Evolutionary conservation across 2,329 filamentous ascomycete species (phyloP), one percentile per base, ranked within the genome.

Genomic region (Fulvia fulva): DNA sequence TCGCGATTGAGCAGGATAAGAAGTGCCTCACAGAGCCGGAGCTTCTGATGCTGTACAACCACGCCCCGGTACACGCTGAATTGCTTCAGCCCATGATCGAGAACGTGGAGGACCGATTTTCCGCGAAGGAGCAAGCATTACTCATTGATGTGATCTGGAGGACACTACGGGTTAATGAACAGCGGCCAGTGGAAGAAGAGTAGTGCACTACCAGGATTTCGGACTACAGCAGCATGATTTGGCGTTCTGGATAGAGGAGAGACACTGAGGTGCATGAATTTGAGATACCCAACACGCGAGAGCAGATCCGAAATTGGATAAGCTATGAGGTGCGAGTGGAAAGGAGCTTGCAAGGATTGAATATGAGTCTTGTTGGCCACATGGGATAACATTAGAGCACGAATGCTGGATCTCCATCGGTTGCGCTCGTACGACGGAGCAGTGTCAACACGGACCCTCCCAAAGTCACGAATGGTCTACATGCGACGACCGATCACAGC

Each of bases 51-150:
- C 54, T 74, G 8, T 66, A 68, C 47, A 74, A 74, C 52, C 65
- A 68, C 37, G 68, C 70, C 45, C 72, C 72, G 34, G 61, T 62
- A 53, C 64, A 65, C 22, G 58, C 68, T 12, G 68, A 71, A 62
- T 67, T 70, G 60, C 53, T 74, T 56, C 63, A 72, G 62, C 69
- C 70, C 11, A 72, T 73, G 66, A 67, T 74, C 30, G 72, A 73
- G 61, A 69, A 70, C 55, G 59, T 63, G 30, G 72, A 73, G 44
- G 68, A 69, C 22, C 58, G 72, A 28, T 73, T 71, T 28, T 66
- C 66, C 1, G 56, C 56, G 0, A 70, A 73, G 47, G 70, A 74
- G 60, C 67, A 68, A 63, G 63, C 70, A 53, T 43, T 64, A 25
- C 62, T 74, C 22, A 60, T 72, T 37, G 64, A 71, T 37, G 62